These are phyloP conservation scores for Epichloe baconii DNA, from an alignment of 2,329 filamentous ascomycete species.

Conservation along the genomic window DNA sequence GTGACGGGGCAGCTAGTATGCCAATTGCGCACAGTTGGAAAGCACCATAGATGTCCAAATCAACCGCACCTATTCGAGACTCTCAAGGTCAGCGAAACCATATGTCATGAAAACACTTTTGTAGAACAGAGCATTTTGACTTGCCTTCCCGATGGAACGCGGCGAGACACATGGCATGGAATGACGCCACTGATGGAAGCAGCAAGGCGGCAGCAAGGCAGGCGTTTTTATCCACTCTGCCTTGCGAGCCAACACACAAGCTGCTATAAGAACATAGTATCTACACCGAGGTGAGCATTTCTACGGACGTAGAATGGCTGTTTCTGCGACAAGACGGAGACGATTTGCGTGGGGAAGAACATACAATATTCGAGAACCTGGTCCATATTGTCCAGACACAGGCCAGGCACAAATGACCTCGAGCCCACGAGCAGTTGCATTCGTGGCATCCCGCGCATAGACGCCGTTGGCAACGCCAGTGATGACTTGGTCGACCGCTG, in stretches of 20 bases:
- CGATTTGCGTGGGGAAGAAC: conserved; percentile 10
- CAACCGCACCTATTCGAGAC: conserved; percentile 37
- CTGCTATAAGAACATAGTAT: conserved; percentile 50
- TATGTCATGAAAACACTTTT: not conserved
- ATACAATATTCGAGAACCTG: conserved; percentile 38
- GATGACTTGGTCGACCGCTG: not conserved
- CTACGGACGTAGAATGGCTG: not conserved
- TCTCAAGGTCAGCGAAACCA: not conserved
- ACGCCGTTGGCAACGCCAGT: not conserved
- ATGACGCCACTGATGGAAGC: conserved; percentile 48
- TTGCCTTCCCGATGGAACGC: conserved; percentile 44
- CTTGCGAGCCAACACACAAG: conserved; percentile 50
- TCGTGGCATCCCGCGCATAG: not conserved
- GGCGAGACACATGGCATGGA: conserved; percentile 50
- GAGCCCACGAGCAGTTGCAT: conserved; percentile 4
- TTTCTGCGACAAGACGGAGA: not conserved
- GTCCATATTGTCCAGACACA: conserved; percentile 42
- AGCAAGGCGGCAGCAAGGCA: conserved; percentile 50
- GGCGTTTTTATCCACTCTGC: conserved; percentile 48
- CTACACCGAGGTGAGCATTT: conserved; percentile 18
- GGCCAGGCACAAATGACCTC: conserved; percentile 44
- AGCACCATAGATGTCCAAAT: conserved; percentile 56
- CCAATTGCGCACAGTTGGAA: conserved; percentile 56
- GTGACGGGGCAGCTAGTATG: conserved; percentile 49
- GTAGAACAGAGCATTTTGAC: conserved; percentile 11